Conservation (phyloP, 2,329 filamentous ascomycete genomes). For the Magnaporthiopsis poae region DNA sequence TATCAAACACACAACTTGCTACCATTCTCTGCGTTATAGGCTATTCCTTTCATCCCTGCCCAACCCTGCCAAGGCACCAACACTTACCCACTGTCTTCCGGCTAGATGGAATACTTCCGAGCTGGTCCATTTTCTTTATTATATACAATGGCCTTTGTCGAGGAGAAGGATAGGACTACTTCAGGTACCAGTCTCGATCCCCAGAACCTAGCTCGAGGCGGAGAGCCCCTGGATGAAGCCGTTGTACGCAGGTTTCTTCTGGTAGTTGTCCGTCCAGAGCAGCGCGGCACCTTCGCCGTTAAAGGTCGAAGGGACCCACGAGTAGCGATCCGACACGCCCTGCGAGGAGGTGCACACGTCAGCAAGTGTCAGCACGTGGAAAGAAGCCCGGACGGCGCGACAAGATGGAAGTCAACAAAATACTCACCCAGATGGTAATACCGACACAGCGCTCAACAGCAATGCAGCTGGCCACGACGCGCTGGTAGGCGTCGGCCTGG, state of each 20-base stretch:
- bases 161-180: background rate
- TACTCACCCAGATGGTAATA: conserved; percentile 21
- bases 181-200: background rate
- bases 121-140: background rate
- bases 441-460: conserved; percentile 19
- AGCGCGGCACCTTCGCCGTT: conserved; percentile 16
- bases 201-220: background rate
- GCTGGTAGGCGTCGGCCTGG: conserved; percentile 32
- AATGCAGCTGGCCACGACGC: conserved; percentile 19
- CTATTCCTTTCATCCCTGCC: too few species aligned
- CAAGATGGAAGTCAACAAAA: too few species aligned
- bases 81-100: too few species aligned
- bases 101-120: too few species aligned
- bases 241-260: conserved; percentile 19
- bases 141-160: background rate
- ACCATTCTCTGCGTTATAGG: too few species aligned
- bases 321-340: conserved; percentile 19
- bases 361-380: too few species aligned
- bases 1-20: too few species aligned
- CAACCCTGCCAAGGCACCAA: too few species aligned
- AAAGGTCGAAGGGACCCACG: conserved; percentile 18
- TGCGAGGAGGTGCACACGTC: conserved; percentile 5
- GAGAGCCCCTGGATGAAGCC: conserved; percentile 24
- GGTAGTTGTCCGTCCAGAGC: conserved; percentile 14
- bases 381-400: too few species aligned